These are phyloP conservation scores for Teunomyces gatunensis DNA, from an alignment of 805 yeast species.

Conservation along the genomic window DNA sequence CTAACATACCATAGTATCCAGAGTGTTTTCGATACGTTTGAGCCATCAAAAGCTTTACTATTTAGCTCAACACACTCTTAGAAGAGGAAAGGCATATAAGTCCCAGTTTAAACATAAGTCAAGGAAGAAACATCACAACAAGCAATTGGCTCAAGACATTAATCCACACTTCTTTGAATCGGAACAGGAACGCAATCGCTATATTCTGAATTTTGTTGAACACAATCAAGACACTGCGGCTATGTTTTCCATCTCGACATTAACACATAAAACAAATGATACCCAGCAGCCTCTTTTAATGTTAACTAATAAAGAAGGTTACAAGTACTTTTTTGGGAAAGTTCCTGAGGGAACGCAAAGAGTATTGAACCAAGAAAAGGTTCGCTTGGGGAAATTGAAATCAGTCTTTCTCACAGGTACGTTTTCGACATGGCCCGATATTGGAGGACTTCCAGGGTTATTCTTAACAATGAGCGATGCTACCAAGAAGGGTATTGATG, in stretches of 20 bases:
- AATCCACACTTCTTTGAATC: conserved; percentile 9
- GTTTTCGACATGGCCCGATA: conserved; percentile 63
- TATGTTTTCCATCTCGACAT: conserved; percentile 12
- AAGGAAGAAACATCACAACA: not conserved
- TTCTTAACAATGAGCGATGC: conserved; percentile 80
- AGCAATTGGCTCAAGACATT: conserved; percentile 7
- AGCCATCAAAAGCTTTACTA: not conserved
- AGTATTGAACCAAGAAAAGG: conserved; percentile 56
- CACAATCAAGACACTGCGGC: conserved; percentile 13
- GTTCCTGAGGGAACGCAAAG: conserved; percentile 88
- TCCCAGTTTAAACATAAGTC: not conserved
- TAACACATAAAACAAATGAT: conserved; percentile 51
- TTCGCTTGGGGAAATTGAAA: conserved; percentile 55
- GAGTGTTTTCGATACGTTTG: conserved; percentile 4
- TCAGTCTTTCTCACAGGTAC: conserved; percentile 77
- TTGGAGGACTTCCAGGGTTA: conserved; percentile 92
- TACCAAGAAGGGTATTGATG: conserved; percentile 55
- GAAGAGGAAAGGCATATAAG: conserved; percentile 1
- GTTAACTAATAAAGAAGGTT: conserved; percentile 49
- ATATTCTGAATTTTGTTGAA: conserved; percentile 9
- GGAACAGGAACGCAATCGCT: conserved; percentile 7
- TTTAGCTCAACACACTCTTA: not conserved
- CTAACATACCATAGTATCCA: conserved; percentile 1
- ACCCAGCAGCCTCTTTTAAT: conserved; percentile 54
- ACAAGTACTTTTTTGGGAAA: conserved; percentile 69